phyloP scores from a whole-genome alignment of 805 yeast species.

The Cyberlindnera samutprakarnensis region DNA sequence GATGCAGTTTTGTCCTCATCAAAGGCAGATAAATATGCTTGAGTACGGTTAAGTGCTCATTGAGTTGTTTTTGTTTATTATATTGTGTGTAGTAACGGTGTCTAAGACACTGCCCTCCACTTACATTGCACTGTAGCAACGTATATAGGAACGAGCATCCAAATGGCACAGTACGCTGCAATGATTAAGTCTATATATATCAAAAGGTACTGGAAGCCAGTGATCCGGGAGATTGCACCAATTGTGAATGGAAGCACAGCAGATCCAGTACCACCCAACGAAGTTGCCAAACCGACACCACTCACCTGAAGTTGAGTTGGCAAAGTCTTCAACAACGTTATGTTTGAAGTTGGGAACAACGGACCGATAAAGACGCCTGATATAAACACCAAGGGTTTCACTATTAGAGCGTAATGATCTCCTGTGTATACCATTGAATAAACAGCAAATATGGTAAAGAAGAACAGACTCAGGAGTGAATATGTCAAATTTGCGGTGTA shows the following conservation, averaged over 20 bases:
- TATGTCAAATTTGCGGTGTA: constrained; percentile 29
- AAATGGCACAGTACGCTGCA: constrained; percentile 6
- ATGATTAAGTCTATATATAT: constrained; percentile 6
- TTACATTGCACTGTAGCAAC: neutral
- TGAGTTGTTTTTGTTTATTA: neutral
- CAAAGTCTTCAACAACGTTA: constrained; percentile 52
- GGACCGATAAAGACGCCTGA: constrained; percentile 65
- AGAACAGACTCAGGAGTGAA: constrained; percentile 27
- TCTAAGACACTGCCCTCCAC: neutral
- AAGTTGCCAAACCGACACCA: constrained; percentile 70
- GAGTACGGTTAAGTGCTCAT: too few species aligned
- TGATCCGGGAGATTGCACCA: constrained; percentile 32
- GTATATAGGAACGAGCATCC: constrained; percentile 1
- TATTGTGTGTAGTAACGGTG: neutral
- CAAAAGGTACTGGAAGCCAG: constrained; percentile 7
- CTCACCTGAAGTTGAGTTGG: constrained; percentile 54
- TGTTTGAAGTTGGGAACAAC: constrained; percentile 63
- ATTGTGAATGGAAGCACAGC: constrained; percentile 62
- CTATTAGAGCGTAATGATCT: constrained; percentile 1
- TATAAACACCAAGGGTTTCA: constrained; percentile 23
- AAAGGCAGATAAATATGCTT: too few species aligned
- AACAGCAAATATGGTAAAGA: constrained; percentile 16
- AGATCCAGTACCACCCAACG: constrained; percentile 80
- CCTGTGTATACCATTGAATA: constrained; percentile 9
- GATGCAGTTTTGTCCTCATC: too few species aligned